These are phyloP conservation scores for Juncus effusus DNA, from an alignment of 176 grass and related monocot genomes.

Conservation along the genomic window DNA sequence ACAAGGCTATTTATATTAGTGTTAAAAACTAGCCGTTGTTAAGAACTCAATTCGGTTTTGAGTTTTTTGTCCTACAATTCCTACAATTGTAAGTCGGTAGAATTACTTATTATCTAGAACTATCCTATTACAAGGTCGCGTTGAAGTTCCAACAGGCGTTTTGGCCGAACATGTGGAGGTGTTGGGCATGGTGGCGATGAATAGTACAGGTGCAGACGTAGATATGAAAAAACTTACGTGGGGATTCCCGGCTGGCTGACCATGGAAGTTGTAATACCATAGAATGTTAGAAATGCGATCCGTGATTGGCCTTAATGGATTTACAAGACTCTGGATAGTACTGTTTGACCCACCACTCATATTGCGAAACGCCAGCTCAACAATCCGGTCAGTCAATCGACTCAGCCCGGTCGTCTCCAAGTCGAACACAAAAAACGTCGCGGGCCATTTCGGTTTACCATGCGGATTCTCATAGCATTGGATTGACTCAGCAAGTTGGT, in stretches of 20 bases:
- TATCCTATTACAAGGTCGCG: conserved; percentile 33
- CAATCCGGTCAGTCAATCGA: conserved; percentile 51
- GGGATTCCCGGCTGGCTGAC: conserved; percentile 51
- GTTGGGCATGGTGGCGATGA: too few relatives aligned
- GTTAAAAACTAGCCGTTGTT: too few relatives aligned
- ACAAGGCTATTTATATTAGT: too few relatives aligned
- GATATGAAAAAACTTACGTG: conserved; percentile 41
- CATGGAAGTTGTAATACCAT: conserved; percentile 64
- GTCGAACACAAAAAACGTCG: conserved; percentile 85
- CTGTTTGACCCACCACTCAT: conserved; percentile 63
- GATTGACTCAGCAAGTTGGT: conserved; percentile 50
- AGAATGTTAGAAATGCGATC: conserved; percentile 37
- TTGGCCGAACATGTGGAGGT: conserved; percentile 29
- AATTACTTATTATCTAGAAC: too few relatives aligned
- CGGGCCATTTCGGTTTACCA: conserved; percentile 42
- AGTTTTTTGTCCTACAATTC: too few relatives aligned
- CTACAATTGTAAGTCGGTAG: too few relatives aligned
- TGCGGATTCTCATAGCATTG: conserved; percentile 47
- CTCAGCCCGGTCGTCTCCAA: conserved; percentile 78
- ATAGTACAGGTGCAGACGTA: not conserved
- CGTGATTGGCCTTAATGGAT: conserved; percentile 31
- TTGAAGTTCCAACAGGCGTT: conserved; percentile 60
- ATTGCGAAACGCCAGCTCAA: conserved; percentile 85
- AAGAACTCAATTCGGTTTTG: too few relatives aligned
- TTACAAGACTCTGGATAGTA: conserved; percentile 74